Conservation (phyloP, 176 grass and related monocot species). For the Triticum aestivum region IWGSC_CS_RefSeq_v2.1 NC_057795.1:335958085-335958584, state of each 20-base stretch:
- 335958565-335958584: neutral
- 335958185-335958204: too few relatives aligned
- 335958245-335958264: neutral
- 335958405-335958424: neutral
- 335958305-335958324: neutral
- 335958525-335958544: neutral
- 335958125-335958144: neutral
- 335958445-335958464: neutral
- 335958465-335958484: neutral
- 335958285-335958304: neutral
- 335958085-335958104: neutral
- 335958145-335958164: neutral
- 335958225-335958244: neutral
- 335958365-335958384: neutral
- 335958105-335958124: neutral
- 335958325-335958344: neutral
- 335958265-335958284: neutral
- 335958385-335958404: neutral
- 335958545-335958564: neutral
- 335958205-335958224: neutral
- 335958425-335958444: conserved; percentile 3
- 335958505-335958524: neutral
- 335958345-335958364: neutral
- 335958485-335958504: neutral
- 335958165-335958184: too few relatives aligned